Percentiles rank a stretch among this genome's conserved stretches.
Conservation (phyloP, 305 asterid genomes). For the Solanum chacoense region DNA sequence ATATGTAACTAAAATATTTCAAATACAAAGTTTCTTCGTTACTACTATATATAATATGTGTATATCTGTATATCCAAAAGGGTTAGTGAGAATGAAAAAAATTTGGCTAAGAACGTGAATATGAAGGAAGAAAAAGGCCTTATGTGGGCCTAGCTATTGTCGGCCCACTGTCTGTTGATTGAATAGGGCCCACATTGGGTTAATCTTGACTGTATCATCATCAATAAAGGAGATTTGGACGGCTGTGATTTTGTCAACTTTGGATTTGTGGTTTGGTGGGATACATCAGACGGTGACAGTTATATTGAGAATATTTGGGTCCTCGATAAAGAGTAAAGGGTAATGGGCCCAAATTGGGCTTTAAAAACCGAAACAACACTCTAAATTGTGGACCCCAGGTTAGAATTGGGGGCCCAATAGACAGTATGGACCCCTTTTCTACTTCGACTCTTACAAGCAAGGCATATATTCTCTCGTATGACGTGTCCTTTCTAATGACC, state of each 20-base stretch:
- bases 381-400: conserved; percentile 14
- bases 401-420: background rate
- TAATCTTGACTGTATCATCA: background rate
- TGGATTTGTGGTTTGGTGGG: conserved; percentile 19
- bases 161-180: background rate
- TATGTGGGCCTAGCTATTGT: conserved; percentile 12
- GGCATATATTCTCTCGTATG: conserved; percentile 46
- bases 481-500: conserved; percentile 34
- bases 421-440: conserved; percentile 18
- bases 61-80: background rate
- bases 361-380: conserved; percentile 42
- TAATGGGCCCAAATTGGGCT: conserved; percentile 4
- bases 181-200: conserved; percentile 7
- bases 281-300: conserved; percentile 46
- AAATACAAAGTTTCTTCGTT: background rate
- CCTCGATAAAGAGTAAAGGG: conserved; percentile 39
- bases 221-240: background rate
- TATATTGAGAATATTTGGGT: conserved; percentile 53
- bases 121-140: conserved; percentile 69
- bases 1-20: background rate
- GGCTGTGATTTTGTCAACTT: conserved; percentile 11
- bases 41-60: background rate
- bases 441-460: conserved; percentile 57
- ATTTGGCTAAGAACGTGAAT: conserved; percentile 38
- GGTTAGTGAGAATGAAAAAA: conserved; percentile 12